Evolutionary conservation across 225 moss, liverwort and hornwort genomes (phyloP).

Genomic region (Bryoerythrophyllum caledonicum): DNA sequence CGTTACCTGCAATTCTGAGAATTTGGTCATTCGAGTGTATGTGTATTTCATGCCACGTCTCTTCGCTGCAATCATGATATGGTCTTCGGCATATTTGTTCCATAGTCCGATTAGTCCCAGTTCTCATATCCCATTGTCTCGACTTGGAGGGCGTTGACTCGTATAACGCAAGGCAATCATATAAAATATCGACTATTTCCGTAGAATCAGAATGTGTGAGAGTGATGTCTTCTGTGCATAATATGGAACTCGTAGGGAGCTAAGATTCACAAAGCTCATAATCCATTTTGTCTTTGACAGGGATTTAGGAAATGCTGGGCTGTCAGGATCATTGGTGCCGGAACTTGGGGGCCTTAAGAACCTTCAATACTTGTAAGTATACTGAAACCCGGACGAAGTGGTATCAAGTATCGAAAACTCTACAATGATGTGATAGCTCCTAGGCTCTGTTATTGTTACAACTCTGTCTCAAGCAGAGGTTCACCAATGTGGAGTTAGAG

Average conservation of each 20-base stretch:
- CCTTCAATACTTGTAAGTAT: constrained; percentile 64
- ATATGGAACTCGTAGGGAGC: constrained; percentile 14
- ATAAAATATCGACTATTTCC: not conserved
- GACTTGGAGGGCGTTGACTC: not conserved
- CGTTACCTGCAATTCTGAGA: constrained; percentile 80
- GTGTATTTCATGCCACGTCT: constrained; percentile 23
- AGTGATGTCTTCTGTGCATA: constrained; percentile 7
- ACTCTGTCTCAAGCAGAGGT: constrained; percentile 16
- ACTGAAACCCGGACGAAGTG: constrained; percentile 1
- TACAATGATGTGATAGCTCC: constrained; percentile 4
- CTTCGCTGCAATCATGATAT: constrained; percentile 20
- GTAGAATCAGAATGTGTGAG: constrained; percentile 9
- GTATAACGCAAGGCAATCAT: not conserved
- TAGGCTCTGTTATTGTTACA: constrained; percentile 12
- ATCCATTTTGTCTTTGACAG: constrained; percentile 35
- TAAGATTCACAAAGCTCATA: not conserved
- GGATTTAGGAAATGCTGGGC: constrained; percentile 68
- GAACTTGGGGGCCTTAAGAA: constrained; percentile 51
- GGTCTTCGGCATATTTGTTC: not conserved
- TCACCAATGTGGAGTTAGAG: constrained; percentile 6
- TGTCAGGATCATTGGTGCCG: constrained; percentile 56
- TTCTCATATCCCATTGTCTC: not conserved
- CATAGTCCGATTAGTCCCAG: not conserved
- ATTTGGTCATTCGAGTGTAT: constrained; percentile 78
- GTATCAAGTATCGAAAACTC: constrained; percentile 13